Percentiles rank a stretch among this genome's conserved stretches.
Conservation (phyloP, 768 basidiomycete species). For the Boletus tylopilopsis region DNA sequence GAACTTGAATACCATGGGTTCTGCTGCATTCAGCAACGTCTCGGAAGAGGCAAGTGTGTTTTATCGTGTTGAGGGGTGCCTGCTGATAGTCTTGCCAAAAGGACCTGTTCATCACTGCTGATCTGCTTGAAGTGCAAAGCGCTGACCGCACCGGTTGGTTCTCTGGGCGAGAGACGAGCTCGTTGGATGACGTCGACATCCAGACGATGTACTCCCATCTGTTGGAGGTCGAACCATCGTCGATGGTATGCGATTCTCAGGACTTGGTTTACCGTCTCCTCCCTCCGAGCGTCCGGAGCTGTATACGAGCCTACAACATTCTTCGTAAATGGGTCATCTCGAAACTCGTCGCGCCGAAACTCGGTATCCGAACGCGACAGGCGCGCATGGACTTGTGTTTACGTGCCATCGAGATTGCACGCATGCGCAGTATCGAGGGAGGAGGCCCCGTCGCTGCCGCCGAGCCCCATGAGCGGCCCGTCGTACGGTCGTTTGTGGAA, state of each 20-base stretch:
- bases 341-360: constrained; percentile 58
- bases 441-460: constrained; percentile 24
- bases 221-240: constrained; percentile 67
- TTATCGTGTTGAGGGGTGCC: neutral
- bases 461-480: constrained; percentile 52
- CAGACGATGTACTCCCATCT: constrained; percentile 76
- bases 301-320: constrained; percentile 71
- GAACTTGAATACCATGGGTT: constrained; percentile 72
- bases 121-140: constrained; percentile 77
- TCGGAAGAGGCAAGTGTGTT: constrained; percentile 59
- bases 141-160: constrained; percentile 83
- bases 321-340: constrained; percentile 78
- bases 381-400: constrained; percentile 70
- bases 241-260: constrained; percentile 66
- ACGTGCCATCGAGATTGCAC: constrained; percentile 69
- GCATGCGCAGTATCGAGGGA: constrained; percentile 52
- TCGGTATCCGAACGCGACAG: constrained; percentile 64
- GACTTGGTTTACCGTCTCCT: constrained; percentile 71
- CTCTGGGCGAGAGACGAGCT: constrained; percentile 46
- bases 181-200: constrained; percentile 65
- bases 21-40: constrained; percentile 71
- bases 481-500: constrained; percentile 78
- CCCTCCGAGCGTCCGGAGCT: constrained; percentile 72
- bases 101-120: constrained; percentile 76
- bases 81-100: constrained; percentile 25